Evolutionary conservation across 495 filamentous ascomycete species (phyloP), one percentile per base, ranked within the genome.

Genomic region (Achaetomiella virescens): DNA sequence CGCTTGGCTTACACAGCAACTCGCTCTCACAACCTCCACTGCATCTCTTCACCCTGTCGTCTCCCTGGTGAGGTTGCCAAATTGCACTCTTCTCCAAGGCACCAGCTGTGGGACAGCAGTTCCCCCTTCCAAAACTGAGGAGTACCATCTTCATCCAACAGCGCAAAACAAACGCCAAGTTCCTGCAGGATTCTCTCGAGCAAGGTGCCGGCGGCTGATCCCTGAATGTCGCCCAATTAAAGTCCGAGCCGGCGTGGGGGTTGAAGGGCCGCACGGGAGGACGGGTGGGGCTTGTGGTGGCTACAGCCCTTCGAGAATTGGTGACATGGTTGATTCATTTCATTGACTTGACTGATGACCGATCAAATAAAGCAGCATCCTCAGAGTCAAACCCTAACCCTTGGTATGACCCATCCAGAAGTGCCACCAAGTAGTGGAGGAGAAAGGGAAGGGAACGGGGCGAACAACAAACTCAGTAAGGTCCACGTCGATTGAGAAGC

Each of bases 321-420:
- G 10, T 38, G 36, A 38, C 36, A 38, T 14, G 36, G 3, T n/a
- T 29, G 38, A 43, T 44, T 33, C 37, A 33, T 20, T 51, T 36
- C 35, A 51, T 51, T 51, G 48, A 27, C 38, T 21, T 37, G 36
- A 17, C 49, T 33, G 37, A 52, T 52, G 49, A 52, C 49, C 21
- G 24, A 44, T 42, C 38, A n/a, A 27, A 42, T 4, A 9, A 21
- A 22, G 1, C 18, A 37, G 10, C 11, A 24, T 7, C 17, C 14
- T 42, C 27, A 25, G 21, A 20, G 12, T 6, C 14, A 5, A 53
- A 54, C 51, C 51, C 41, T 54, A 54, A 54, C 51, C 51, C 51
- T 52, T 7, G 20, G 10, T 24, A 8, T 31, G 4, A 9, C 27
- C 27, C 27, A 31, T 31, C 27, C 9, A 5, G 27, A 31, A 9